Percentiles rank a stretch among this genome's conserved stretches.
These are phyloP conservation scores for Pugionium cornutum DNA, from an alignment of 345 rosid species.

Conservation along the genomic window DNA sequence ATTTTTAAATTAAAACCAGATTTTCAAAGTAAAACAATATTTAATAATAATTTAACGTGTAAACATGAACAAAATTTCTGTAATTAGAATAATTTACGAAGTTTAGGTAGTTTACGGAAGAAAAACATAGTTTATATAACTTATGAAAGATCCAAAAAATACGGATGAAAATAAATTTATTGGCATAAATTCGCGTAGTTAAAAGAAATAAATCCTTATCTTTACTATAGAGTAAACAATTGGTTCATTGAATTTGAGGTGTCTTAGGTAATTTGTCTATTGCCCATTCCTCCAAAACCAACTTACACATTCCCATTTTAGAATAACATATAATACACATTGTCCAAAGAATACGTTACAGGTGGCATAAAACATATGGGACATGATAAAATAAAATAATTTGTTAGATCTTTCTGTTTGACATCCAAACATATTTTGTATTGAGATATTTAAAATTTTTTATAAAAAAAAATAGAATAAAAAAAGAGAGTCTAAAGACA, in stretches of 20 bases:
- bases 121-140: too few species aligned
- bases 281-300: constrained; percentile 28
- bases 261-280: constrained; percentile 18
- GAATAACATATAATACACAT: constrained; percentile 25
- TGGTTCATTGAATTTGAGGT: constrained; percentile 38
- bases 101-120: too few species aligned
- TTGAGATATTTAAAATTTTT: constrained; percentile 1
- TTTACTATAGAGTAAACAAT: neutral
- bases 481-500: constrained; percentile 24
- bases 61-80: too few species aligned
- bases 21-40: too few species aligned
- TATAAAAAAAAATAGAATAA: neutral
- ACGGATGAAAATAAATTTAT: too few species aligned
- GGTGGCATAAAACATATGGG: constrained; percentile 34
- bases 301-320: constrained; percentile 22
- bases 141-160: too few species aligned
- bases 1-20: too few species aligned
- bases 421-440: constrained; percentile 2
- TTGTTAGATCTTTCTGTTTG: constrained; percentile 3
- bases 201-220: too few species aligned
- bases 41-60: too few species aligned
- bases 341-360: constrained; percentile 33
- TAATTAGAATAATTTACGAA: too few species aligned
- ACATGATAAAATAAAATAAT: neutral
- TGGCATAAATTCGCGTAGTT: too few species aligned